Conservation (phyloP, 169 alveolate genomes). For the Plasmodium gallinaceum region DNA sequence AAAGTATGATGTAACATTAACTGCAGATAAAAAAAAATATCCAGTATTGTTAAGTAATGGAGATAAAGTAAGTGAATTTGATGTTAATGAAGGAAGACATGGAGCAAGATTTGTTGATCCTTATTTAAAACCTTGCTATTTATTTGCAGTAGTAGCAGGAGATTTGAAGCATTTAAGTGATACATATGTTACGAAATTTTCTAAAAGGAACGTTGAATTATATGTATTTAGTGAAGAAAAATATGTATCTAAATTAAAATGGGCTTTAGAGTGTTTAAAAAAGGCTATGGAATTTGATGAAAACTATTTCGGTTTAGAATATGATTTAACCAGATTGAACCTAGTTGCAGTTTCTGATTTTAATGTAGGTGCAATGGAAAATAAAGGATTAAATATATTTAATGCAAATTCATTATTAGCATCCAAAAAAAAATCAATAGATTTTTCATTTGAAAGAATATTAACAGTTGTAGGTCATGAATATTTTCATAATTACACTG, state of each 20-base stretch:
- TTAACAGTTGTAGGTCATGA: slow-evolving; percentile 94
- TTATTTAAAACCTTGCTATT: slow-evolving; percentile 92
- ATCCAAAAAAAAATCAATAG: slow-evolving; percentile 90
- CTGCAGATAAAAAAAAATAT: slow-evolving; percentile 89
- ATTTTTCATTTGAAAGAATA: slow-evolving; percentile 89
- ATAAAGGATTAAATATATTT: slow-evolving; percentile 93
- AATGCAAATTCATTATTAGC: slow-evolving; percentile 92
- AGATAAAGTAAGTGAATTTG: slow-evolving; percentile 84
- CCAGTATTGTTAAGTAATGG: slow-evolving; percentile 93
- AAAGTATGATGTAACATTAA: slow-evolving; percentile 86
- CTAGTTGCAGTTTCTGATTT: slow-evolving; percentile 92
- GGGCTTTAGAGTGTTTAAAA: slow-evolving; percentile 91
- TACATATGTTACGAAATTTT: slow-evolving; percentile 86
- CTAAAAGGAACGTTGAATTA: slow-evolving; percentile 86
- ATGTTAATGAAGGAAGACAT: slow-evolving; percentile 85
- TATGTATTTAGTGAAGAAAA: slow-evolving; percentile 89
- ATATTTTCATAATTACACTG: slow-evolving; percentile 96
- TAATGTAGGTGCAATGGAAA: slow-evolving; percentile 96
- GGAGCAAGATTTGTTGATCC: slow-evolving; percentile 93
- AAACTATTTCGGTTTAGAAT: slow-evolving; percentile 92
- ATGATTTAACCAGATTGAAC: slow-evolving; percentile 92
- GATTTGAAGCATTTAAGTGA: slow-evolving; percentile 84
- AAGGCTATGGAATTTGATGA: slow-evolving; percentile 95
- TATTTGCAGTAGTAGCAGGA: slow-evolving; percentile 95
- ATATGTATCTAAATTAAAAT: slow-evolving; percentile 85